A percentile compares a stretch with the other conserved stretches of the same genome.
Conservation (phyloP, 768 basidiomycete genomes). For the Termitomyces sp. region DNA sequence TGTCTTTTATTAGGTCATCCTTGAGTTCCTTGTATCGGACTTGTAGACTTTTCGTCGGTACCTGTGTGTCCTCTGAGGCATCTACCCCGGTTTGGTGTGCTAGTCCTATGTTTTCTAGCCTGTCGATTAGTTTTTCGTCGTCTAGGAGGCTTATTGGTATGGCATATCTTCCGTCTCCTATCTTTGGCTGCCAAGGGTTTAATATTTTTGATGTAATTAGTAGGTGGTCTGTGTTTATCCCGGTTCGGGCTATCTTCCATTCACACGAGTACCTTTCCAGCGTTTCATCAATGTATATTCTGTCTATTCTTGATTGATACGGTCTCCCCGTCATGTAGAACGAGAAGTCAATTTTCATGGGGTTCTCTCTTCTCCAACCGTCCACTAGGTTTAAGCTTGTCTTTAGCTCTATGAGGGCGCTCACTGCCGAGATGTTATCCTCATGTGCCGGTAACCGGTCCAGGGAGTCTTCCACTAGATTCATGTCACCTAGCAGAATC, state of each 20-base stretch:
- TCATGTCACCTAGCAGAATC: not conserved
- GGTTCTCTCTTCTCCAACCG: not conserved
- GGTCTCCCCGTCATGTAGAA: not conserved
- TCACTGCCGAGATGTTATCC: not conserved
- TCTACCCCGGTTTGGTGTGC: not conserved
- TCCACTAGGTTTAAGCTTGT: not conserved
- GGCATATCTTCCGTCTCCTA: not conserved
- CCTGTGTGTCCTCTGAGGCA: too few species aligned
- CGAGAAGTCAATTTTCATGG: not conserved
- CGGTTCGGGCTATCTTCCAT: not conserved
- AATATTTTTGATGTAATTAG: not conserved
- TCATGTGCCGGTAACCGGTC: not conserved
- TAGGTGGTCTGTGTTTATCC: not conserved
- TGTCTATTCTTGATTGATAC: not conserved
- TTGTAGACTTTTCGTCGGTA: too few species aligned
- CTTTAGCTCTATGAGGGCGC: not conserved
- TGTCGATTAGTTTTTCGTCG: too few species aligned
- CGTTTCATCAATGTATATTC: not conserved
- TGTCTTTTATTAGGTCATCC: not conserved
- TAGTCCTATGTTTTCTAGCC: too few species aligned
- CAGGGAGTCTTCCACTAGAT: not conserved
- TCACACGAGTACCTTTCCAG: not conserved
- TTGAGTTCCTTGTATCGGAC: not conserved
- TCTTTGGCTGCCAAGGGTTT: not conserved
- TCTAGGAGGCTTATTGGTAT: too few species aligned